These are phyloP conservation scores for Gymnopilus junonius DNA, from an alignment of 768 basidiomycete genomes.

Conservation along the genomic window DNA sequence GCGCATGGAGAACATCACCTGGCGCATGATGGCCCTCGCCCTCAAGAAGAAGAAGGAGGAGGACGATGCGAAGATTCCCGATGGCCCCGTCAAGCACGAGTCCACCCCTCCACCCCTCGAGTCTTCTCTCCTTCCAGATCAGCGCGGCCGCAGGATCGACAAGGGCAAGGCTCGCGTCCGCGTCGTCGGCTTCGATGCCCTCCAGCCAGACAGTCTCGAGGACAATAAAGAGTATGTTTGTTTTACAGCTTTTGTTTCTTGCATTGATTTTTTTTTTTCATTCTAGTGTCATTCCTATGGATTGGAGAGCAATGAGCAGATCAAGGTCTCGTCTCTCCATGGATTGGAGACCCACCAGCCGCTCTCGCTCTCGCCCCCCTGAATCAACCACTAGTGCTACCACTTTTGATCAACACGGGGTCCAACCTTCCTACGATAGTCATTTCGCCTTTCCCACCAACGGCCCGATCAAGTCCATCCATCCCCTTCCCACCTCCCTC, in stretches of 20 bases:
- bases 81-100: slow-evolving; percentile 11
- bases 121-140: slow-evolving; percentile 34
- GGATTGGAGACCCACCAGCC: slow-evolving; percentile 86
- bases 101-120: slow-evolving; percentile 13
- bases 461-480: slow-evolving; percentile 23
- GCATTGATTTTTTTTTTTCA: slow-evolving; percentile 22
- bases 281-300: slow-evolving; percentile 73
- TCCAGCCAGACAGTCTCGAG: slow-evolving; percentile 69
- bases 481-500: slow-evolving; percentile 35
- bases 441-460: slow-evolving; percentile 49
- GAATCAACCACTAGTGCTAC: slow-evolving; percentile 51
- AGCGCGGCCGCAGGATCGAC: slow-evolving; percentile 76
- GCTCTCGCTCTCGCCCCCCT: slow-evolving; percentile 79
- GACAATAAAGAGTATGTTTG: slow-evolving; percentile 75
- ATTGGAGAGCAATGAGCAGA: slow-evolving; percentile 91
- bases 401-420: slow-evolving; percentile 51
- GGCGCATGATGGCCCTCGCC: slow-evolving; percentile 98
- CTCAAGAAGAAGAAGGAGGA: slow-evolving; percentile 88
- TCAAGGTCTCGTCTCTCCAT: slow-evolving; percentile 90
- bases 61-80: slow-evolving; percentile 42
- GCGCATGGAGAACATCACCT: slow-evolving; percentile 97
- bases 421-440: slow-evolving; percentile 41
- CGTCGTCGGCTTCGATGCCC: slow-evolving; percentile 82
- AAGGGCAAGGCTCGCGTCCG: slow-evolving; percentile 81
- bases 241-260: slow-evolving; percentile 7